Conservation (phyloP, 2,329 filamentous ascomycete genomes). For the Ilyonectria mors-panacis region DNA sequence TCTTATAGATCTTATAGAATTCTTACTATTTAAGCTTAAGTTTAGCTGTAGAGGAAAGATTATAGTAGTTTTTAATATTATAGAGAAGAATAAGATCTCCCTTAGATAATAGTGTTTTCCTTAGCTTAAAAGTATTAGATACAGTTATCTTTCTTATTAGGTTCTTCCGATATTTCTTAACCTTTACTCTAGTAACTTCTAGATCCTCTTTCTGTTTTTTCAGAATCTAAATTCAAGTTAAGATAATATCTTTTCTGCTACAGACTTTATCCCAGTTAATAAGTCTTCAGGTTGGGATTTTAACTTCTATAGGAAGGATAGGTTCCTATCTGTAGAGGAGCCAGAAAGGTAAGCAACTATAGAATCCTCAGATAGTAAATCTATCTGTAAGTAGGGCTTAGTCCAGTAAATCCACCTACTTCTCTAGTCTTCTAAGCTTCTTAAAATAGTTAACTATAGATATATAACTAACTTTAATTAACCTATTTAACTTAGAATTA, state of each 20-base stretch:
- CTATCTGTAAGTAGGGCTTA: no score
- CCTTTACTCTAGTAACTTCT: neutral
- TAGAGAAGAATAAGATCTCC: neutral
- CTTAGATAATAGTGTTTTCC: neutral
- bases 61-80: neutral
- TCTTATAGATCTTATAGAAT: no score
- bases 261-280: neutral
- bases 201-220: neutral
- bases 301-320: neutral
- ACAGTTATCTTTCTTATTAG: neutral
- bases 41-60: neutral
- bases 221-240: no score
- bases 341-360: no score
- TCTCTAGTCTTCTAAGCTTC: no score
- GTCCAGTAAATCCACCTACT: no score
- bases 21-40: neutral
- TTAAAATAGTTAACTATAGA: no score
- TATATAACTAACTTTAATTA: no score
- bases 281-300: neutral
- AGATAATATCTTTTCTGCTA: neutral
- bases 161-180: neutral
- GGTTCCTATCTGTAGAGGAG: neutral
- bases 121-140: neutral
- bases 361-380: no score
- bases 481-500: no score